Percentiles rank a stretch among this genome's conserved stretches.
Conservation (phyloP, 306 rosid species). For the Quercus berberidifolia region DNA sequence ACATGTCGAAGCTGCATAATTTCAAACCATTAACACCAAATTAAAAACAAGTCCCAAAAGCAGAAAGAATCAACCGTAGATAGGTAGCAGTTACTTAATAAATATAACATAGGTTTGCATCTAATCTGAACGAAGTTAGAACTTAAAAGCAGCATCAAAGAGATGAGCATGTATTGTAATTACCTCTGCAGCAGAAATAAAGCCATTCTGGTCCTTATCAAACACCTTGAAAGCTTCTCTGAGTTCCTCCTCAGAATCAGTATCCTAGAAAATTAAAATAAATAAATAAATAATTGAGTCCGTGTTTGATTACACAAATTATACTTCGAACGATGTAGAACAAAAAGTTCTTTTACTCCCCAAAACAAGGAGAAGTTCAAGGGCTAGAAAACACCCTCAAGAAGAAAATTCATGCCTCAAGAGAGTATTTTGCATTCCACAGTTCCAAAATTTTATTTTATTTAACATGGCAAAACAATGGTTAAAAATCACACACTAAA, state of each 20-base stretch:
- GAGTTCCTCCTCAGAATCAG: slow-evolving; percentile 30
- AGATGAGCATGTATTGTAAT: not conserved
- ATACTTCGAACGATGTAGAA: not conserved
- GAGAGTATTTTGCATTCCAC: not conserved
- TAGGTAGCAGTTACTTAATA: not conserved
- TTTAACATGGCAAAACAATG: not conserved
- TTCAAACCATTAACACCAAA: not conserved
- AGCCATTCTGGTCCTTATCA: slow-evolving; percentile 32
- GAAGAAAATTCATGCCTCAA: not conserved
- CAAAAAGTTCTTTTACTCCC: not conserved
- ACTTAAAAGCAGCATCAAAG: not conserved
- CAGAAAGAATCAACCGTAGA: not conserved
- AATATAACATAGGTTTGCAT: not conserved
- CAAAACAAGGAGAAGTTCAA: not conserved
- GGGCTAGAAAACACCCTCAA: not conserved
- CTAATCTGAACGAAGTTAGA: not conserved
- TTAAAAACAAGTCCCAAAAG: not conserved
- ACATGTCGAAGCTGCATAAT: slow-evolving; percentile 26
- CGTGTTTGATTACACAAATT: not conserved
- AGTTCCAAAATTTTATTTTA: not conserved
- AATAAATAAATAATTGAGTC: not conserved
- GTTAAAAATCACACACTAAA: not conserved
- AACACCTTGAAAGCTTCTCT: slow-evolving; percentile 25
- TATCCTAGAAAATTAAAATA: slow-evolving; percentile 6
- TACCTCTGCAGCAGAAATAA: slow-evolving; percentile 33